Conservation (phyloP, 78 protist genomes). For the slime mould (Dictyostelium discoideum) region DNA sequence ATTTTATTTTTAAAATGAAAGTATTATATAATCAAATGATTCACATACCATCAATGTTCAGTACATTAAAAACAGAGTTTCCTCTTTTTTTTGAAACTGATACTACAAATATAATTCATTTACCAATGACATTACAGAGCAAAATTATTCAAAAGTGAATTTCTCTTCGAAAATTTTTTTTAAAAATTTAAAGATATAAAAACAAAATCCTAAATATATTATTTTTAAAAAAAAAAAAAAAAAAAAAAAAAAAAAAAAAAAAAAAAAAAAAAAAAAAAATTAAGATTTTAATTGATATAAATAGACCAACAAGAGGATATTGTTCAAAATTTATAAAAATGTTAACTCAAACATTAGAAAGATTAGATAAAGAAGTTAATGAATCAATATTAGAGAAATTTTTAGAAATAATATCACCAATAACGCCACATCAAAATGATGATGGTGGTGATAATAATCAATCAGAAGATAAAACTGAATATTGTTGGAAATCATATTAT, state of each 20-base stretch:
- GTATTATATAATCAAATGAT: slow-evolving; percentile 44
- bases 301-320: slow-evolving; percentile 29
- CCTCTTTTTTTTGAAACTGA: not conserved
- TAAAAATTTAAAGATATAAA: too few species aligned
- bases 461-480: not conserved
- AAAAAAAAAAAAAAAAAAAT: too few species aligned
- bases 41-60: slow-evolving; percentile 7
- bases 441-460: too few species aligned
- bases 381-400: slow-evolving; percentile 41
- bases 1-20: not conserved
- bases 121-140: not conserved
- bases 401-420: not conserved
- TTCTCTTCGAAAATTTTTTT: too few species aligned
- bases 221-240: too few species aligned
- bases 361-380: slow-evolving; percentile 27
- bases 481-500: slow-evolving; percentile 42
- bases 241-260: too few species aligned
- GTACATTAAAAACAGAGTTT: not conserved
- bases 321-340: slow-evolving; percentile 28
- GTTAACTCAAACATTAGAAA: slow-evolving; percentile 23
- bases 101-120: not conserved
- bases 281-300: not conserved
- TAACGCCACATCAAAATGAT: not conserved
- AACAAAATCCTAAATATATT: too few species aligned
- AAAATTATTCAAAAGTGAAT: not conserved